These are phyloP conservation scores for Mortierella claussenii DNA, from an alignment of 192 early-diverging fungal species.

Conservation along the genomic window DNA sequence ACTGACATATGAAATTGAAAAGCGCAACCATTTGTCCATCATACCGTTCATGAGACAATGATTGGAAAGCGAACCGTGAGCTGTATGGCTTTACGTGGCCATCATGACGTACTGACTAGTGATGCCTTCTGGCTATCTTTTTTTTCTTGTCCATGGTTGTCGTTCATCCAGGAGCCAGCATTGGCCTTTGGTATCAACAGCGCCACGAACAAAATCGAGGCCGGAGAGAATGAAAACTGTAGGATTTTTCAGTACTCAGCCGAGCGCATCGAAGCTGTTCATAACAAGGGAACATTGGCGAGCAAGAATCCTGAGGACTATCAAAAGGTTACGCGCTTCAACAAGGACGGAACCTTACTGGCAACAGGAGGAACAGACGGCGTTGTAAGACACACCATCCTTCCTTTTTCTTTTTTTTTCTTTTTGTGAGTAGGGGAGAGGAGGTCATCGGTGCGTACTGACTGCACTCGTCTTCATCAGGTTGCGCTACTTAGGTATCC, in stretches of 20 bases:
- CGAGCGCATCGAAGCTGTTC: conserved; percentile 52
- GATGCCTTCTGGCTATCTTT: too few relatives aligned
- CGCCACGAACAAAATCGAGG: conserved; percentile 64
- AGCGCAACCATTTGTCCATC: too few relatives aligned
- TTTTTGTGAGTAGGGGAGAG: background rate
- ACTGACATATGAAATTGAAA: too few relatives aligned
- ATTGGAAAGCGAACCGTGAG: too few relatives aligned
- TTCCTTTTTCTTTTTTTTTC: too few relatives aligned
- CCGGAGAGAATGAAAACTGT: conserved; percentile 83
- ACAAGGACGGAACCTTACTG: conserved; percentile 70
- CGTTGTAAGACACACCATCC: conserved; percentile 58
- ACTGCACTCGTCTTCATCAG: conserved; percentile 2
- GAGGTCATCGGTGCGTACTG: background rate
- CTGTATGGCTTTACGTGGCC: too few relatives aligned
- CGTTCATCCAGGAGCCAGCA: conserved; percentile 65
- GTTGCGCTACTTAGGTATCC: conserved; percentile 71
- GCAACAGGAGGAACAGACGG: conserved; percentile 79
- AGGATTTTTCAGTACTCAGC: conserved; percentile 72
- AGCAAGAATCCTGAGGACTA: conserved; percentile 65
- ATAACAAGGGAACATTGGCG: conserved; percentile 56
- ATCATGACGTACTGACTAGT: too few relatives aligned
- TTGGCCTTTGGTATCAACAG: conserved; percentile 81
- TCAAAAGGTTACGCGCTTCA: conserved; percentile 68
- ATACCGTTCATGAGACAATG: too few relatives aligned
- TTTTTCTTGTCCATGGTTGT: too few relatives aligned